Evolutionary conservation across 75 land plant genomes (phyloP), one percentile per base, ranked within the genome.

Genomic region (Pinus taeda): DNA sequence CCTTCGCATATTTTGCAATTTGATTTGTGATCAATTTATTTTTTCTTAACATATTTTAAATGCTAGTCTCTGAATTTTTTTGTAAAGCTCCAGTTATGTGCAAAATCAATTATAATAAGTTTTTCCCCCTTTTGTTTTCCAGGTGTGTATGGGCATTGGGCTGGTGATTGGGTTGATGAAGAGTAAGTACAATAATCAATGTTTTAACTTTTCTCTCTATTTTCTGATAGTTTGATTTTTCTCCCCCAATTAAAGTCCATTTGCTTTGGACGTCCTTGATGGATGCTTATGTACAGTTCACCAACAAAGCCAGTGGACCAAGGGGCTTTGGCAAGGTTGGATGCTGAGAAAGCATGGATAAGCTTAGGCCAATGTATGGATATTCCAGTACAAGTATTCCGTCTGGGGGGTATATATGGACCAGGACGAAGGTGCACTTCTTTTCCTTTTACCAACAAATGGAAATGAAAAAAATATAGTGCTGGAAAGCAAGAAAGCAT

Each of bases 371-470:
- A 58, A 66, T 77, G 79, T 24, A 70, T 81, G 59, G 86, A 86
- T 6, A 71, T 85, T 18, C 29, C 83, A 49, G 77, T 82, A 15
- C 84, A 88, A 58, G 80, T 94, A 49, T 92, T 96, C 74, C 88
- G 99, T 17, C 88, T 94, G 15, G 99, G 99, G 39, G 99, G 99
- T 17, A 92, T 94, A 57, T 96, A 96, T 83, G 99, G 99, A 3
- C 99, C 99, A 73, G 97, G 95, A 26, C 88, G 99, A 83, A 95
- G 97, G 97, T 93, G 60, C 22, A 26, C 24, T 67, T 14, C n/a
- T 9, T 15, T 73, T 71, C 53, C 57, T 72, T 39, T 17, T 36
- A 42, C 56, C 30, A n/a, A 1, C 7, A n/a, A 45, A n/a, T 6
- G 39, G 53, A 39, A 69, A 39, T 69, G 13, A 69, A 69, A 42